Evolutionary conservation across 2,329 filamentous ascomycete genomes (phyloP).

Genomic region (Fusarium nelsonii): DNA sequence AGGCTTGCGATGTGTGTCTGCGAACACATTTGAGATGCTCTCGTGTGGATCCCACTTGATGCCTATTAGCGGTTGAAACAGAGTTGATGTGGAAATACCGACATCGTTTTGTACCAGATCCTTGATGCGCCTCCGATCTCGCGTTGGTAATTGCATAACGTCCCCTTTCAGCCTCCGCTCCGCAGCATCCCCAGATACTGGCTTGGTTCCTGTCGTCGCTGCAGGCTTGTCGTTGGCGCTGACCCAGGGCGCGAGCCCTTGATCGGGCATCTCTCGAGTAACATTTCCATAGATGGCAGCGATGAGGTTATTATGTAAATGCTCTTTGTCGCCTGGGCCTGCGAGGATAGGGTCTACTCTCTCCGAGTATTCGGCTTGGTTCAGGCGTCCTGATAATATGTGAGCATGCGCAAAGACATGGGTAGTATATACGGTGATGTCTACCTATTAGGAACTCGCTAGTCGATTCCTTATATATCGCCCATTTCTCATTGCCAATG

Average conservation of each 20-base stretch:
- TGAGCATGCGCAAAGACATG: conserved; percentile 46
- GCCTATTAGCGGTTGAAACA: conserved; percentile 34
- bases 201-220: conserved; percentile 68
- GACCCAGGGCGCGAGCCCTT: conserved; percentile 76
- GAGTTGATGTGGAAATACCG: conserved; percentile 47
- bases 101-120: conserved; percentile 73
- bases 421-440: conserved; percentile 11
- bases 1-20: conserved; percentile 62
- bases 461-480: conserved; percentile 71
- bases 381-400: conserved; percentile 66
- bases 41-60: conserved; percentile 67
- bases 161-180: conserved; percentile 75
- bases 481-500: conserved; percentile 73
- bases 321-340: conserved; percentile 70
- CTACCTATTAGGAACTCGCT: conserved; percentile 73
- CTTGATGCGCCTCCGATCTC: conserved; percentile 75
- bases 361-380: conserved; percentile 70
- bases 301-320: conserved; percentile 76
- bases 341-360: conserved; percentile 71
- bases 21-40: conserved; percentile 64
- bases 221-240: conserved; percentile 77
- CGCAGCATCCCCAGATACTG: conserved; percentile 73
- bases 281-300: conserved; percentile 77
- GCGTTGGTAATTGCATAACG: conserved; percentile 76
- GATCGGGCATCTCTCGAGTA: conserved; percentile 75